phyloP scores from a whole-genome alignment of 2,329 filamentous ascomycete genomes.

The Fusarium guadeloupense region DNA sequence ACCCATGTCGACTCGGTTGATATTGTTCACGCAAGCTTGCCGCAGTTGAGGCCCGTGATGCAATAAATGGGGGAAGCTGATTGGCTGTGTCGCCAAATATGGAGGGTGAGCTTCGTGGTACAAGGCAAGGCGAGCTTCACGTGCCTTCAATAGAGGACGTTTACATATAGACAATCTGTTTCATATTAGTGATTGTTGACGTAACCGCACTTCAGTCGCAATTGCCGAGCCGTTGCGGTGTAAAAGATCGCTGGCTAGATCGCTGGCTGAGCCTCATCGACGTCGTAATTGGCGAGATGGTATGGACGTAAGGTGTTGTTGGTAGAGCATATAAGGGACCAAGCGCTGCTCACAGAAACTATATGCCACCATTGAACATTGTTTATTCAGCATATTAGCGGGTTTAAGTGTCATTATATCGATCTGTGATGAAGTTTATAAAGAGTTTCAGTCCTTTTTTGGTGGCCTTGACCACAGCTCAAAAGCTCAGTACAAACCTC shows the following conservation, averaged over 20 bases:
- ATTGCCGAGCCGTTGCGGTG: too few species aligned
- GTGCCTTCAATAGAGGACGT: not conserved
- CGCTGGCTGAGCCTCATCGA: conserved; percentile 6
- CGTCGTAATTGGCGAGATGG: not conserved
- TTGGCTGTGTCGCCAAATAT: conserved; percentile 15
- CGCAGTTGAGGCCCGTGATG: not conserved
- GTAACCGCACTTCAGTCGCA: too few species aligned
- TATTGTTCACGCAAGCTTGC: not conserved
- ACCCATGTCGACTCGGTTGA: not conserved
- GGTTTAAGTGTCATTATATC: too few species aligned
- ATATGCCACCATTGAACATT: too few species aligned
- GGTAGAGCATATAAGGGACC: not conserved
- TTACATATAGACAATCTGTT: not conserved
- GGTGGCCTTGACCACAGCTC: not conserved
- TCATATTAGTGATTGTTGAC: too few species aligned
- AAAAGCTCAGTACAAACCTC: conserved; percentile 2
- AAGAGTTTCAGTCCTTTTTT: not conserved
- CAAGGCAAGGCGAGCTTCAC: not conserved
- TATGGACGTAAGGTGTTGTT: not conserved
- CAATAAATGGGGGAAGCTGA: not conserved
- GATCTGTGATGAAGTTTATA: not conserved
- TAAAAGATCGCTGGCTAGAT: not conserved
- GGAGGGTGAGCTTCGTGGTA: not conserved
- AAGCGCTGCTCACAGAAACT: too few species aligned
- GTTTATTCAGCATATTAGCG: too few species aligned